Conservation (phyloP, 140 eudicot genomes). For the Bidens hawaiensis region DNA sequence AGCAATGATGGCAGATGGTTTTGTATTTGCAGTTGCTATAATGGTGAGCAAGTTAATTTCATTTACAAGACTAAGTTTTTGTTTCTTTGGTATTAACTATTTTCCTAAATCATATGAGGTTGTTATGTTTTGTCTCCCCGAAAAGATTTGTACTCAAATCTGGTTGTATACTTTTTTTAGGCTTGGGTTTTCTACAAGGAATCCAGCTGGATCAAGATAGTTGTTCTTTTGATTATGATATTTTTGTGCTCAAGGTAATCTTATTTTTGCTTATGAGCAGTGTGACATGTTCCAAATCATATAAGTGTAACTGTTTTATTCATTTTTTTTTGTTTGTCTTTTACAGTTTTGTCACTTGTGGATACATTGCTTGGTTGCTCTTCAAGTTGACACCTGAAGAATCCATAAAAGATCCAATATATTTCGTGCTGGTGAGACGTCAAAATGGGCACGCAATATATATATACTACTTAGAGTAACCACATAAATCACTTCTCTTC, state of each 20-base stretch:
- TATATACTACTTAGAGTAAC: no score
- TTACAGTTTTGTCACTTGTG: neutral
- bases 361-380: constrained; percentile 21
- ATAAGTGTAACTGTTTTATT: no score
- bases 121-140: no score
- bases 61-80: neutral
- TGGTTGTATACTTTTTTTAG: neutral
- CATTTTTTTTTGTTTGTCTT: neutral
- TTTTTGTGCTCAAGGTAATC: no score
- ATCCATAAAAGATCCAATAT: constrained; percentile 47
- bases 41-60: neutral
- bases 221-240: neutral
- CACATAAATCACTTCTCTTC: no score
- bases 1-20: neutral
- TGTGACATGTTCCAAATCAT: no score
- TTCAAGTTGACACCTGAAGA: constrained; percentile 57
- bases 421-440: constrained; percentile 40
- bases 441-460: constrained; percentile 11
- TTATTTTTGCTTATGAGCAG: no score
- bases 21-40: neutral
- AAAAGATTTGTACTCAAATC: neutral
- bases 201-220: neutral
- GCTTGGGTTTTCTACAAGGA: neutral
- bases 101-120: no score
- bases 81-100: no score